Percentiles rank a stretch among this genome's conserved stretches.
These are phyloP conservation scores for Adenanthera pavonina DNA, from an alignment of 306 rosid species.

Conservation along the genomic window DNA sequence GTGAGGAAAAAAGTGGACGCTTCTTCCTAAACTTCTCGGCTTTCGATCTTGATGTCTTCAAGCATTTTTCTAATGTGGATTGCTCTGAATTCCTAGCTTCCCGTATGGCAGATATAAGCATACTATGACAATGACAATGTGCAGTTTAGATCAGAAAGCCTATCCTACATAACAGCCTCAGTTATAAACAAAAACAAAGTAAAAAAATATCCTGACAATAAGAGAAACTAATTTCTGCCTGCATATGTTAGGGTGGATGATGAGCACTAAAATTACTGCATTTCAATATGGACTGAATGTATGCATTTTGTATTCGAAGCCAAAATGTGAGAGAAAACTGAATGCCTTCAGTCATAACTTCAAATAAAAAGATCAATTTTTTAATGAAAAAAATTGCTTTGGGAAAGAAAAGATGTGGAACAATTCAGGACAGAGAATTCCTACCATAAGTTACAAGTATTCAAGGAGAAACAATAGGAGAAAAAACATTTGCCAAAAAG, in stretches of 20 bases:
- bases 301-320: constrained; percentile 9
- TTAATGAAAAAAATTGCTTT: neutral
- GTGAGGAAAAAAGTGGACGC: constrained; percentile 50
- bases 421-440: neutral
- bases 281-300: constrained; percentile 8
- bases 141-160: constrained; percentile 24
- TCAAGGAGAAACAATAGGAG: neutral
- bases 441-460: neutral
- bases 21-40: constrained; percentile 38
- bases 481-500: neutral
- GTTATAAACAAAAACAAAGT: constrained; percentile 2
- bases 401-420: neutral
- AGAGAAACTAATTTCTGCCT: constrained; percentile 30
- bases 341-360: neutral
- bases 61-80: constrained; percentile 41
- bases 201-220: constrained; percentile 32
- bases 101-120: constrained; percentile 56
- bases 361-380: neutral
- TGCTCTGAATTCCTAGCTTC: constrained; percentile 59
- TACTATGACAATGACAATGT: constrained; percentile 48
- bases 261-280: constrained; percentile 4
- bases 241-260: neutral
- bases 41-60: constrained; percentile 32
- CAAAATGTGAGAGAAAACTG: neutral
- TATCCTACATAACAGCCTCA: constrained; percentile 5